Evolutionary conservation across 108 stramenopile genomes (phyloP).

Genomic region (Stephanodiscus minutulus): DNA sequence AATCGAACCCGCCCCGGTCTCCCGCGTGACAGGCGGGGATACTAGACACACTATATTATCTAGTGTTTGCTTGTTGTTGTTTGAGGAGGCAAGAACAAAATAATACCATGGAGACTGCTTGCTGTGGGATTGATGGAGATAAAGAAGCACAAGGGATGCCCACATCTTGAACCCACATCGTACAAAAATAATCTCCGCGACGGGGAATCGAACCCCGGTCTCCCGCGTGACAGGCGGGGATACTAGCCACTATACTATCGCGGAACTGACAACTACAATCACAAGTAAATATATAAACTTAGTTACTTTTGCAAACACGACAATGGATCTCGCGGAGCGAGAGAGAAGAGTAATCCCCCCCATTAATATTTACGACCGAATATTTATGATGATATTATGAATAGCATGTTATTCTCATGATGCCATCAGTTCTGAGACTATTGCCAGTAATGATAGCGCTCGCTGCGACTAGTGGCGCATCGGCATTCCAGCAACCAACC

Average conservation of each 20-base stretch:
- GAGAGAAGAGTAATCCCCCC: no score
- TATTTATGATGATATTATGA: neutral
- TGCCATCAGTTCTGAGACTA: neutral
- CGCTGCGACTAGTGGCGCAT: neutral
- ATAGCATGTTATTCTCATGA: neutral
- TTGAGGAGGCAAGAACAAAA: no score
- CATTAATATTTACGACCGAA: neutral
- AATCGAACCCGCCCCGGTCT: conserved; percentile 98
- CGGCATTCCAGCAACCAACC: conserved; percentile 7
- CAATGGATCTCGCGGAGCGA: no score
- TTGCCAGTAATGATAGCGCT: neutral
- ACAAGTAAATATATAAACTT: neutral
- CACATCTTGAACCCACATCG: neutral
- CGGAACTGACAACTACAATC: conserved; percentile 52
- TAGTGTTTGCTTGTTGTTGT: no score
- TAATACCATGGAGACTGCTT: no score
- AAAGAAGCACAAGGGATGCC: no score
- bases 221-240: conserved; percentile 98
- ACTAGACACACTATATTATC: no score
- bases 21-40: conserved; percentile 99
- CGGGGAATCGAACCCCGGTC: conserved; percentile 97
- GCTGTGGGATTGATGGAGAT: no score
- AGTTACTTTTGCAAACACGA: no score
- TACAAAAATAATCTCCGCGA: conserved; percentile 58
- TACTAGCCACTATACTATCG: conserved; percentile 98